Conservation (phyloP, 2,329 filamentous ascomycete genomes). For the Aspergillus cejpii region DNA sequence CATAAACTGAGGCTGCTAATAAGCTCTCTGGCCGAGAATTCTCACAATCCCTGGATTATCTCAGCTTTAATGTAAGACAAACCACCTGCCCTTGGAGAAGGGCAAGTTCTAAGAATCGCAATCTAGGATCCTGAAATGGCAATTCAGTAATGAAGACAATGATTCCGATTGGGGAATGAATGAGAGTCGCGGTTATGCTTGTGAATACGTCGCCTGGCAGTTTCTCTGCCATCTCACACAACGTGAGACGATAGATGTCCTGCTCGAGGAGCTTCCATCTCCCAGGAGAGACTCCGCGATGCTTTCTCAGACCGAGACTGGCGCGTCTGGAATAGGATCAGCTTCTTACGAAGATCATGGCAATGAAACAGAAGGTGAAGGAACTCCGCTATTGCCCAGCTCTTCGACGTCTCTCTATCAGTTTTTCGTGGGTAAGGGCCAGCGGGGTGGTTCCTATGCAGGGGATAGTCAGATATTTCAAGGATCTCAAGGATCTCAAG, state of each 20-base stretch:
- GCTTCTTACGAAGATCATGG: constrained; percentile 2
- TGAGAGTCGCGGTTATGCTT: constrained; percentile 51
- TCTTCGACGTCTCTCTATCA: constrained; percentile 20
- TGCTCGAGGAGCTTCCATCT: constrained; percentile 47
- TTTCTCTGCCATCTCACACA: constrained; percentile 52
- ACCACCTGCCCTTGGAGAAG: background rate
- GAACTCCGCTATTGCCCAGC: constrained; percentile 27
- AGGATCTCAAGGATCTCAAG: constrained; percentile 26
- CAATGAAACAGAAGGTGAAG: constrained; percentile 18
- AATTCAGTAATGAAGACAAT: constrained; percentile 46
- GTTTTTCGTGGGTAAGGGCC: constrained; percentile 36
- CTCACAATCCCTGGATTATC: constrained; percentile 41
- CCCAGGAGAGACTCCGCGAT: constrained; percentile 17
- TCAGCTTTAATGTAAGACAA: constrained; percentile 48
- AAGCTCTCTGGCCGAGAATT: constrained; percentile 35
- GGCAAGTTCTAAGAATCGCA: background rate
- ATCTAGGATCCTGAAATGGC: constrained; percentile 50
- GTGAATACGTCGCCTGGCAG: constrained; percentile 58
- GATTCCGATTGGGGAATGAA: constrained; percentile 52
- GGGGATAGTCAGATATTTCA: constrained; percentile 43
- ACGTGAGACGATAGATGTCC: constrained; percentile 51
- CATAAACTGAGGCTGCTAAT: constrained; percentile 37
- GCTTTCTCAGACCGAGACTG: constrained; percentile 19
- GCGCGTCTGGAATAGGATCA: constrained; percentile 11
- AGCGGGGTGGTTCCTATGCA: constrained; percentile 25